phyloP scores from a whole-genome alignment of 495 filamentous ascomycete genomes.

The Penicillium parvum region DNA sequence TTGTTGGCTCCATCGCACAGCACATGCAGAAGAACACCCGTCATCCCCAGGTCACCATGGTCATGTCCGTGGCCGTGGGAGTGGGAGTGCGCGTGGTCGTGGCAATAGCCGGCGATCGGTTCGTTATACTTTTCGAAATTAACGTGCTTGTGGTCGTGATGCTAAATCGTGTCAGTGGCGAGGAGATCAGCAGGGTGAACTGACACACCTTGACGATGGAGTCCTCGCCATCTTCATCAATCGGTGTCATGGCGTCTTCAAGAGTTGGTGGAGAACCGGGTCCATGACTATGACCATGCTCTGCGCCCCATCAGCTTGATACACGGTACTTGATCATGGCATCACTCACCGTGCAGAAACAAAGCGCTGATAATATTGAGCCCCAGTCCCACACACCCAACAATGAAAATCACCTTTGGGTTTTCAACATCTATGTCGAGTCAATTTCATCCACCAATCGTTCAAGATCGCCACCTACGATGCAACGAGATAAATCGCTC shows the following conservation, averaged over 20 bases:
- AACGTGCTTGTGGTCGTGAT: slow-evolving; percentile 24
- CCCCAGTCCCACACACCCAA: slow-evolving; percentile 72
- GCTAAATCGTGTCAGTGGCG: slow-evolving; percentile 9
- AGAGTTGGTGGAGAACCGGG: slow-evolving; percentile 4
- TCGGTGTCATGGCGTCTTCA: slow-evolving; percentile 8
- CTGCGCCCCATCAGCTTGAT: slow-evolving; percentile 9
- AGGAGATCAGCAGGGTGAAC: neutral
- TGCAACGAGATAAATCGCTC: slow-evolving; percentile 58
- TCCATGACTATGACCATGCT: slow-evolving; percentile 22
- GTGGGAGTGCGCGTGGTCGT: slow-evolving; percentile 53
- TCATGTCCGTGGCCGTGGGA: slow-evolving; percentile 29
- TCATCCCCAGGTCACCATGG: slow-evolving; percentile 38
- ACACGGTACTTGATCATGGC: neutral
- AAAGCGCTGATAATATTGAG: slow-evolving; percentile 77
- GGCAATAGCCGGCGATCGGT: neutral
- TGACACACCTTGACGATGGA: slow-evolving; percentile 15
- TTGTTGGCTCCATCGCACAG: slow-evolving; percentile 49
- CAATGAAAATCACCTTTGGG: slow-evolving; percentile 63
- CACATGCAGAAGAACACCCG: slow-evolving; percentile 48
- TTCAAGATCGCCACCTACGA: slow-evolving; percentile 4
- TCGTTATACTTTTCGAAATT: slow-evolving; percentile 5
- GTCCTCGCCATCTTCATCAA: slow-evolving; percentile 9
- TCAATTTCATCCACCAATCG: slow-evolving; percentile 11
- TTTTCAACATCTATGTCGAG: slow-evolving; percentile 12
- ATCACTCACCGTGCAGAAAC: slow-evolving; percentile 62